Evolutionary conservation across 2,329 filamentous ascomycete genomes (phyloP), one percentile per base, ranked within the genome.

Genomic region (Sporothrix luriei): DNA sequence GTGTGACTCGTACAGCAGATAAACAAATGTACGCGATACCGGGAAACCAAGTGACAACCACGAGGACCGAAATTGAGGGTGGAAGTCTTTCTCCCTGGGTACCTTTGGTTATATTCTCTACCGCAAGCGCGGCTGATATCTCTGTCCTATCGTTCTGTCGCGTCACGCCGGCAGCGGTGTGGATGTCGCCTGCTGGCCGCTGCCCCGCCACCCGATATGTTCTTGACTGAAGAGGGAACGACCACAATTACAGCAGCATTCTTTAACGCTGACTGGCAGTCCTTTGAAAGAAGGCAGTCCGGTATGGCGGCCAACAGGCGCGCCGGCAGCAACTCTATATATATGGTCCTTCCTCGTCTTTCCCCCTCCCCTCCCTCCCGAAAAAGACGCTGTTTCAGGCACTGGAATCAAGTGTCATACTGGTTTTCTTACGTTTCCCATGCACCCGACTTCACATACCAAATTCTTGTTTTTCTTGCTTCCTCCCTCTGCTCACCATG

Each of bases 401-500:
- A 24, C 14, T 40, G 19, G 33, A 21, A 26, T 9, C 38, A 26
- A 7, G 57, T 26, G 19, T 21, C 38, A 11, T 19, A 14, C 4
- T 46, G 57, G 4, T n/a, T 21, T 21, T 59, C 55, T 13, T 11
- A 46, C 16, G 21, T n/a, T 3, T 19, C 6, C 10, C n/a, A 21
- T 4, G 40, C 29, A 40, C 29, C 16, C 38, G 21, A 5, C 6
- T 19, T 5, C 21, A 13, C 26, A 43, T 9, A 11, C 26, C 21
- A 10, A 57, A 4, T n/a, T 13, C 14, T 26, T 24, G 38, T 14
- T 13, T 43, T 24, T n/a, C 38, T 46, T 62, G 11, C 11, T 55
- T 66, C 43, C n/a, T 14, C 26, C 14, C 29, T 24, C 21, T 33
- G 57, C 26, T 68, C 71, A 48, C 19, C 69, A 66, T 73, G 71